These are phyloP conservation scores for Lavandula angustifolia DNA, from an alignment of 257 asterid species.

Conservation along the genomic window DNA sequence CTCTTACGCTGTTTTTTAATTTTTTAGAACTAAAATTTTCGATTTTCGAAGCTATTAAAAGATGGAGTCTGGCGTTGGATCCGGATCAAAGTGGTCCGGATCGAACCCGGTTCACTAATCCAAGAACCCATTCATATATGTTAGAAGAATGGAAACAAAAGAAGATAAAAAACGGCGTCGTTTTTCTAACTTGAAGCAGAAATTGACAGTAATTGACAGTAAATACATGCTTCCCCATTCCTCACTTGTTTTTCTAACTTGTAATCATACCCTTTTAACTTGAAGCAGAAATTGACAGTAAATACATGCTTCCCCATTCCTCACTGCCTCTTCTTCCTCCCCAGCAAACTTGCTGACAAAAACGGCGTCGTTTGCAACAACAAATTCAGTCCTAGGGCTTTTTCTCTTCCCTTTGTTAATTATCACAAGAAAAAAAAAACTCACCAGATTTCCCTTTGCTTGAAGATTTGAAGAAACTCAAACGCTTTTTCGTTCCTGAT, in stretches of 20 bases:
- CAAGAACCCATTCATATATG: too few relatives aligned
- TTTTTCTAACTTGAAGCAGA: too few relatives aligned
- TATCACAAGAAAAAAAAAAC: conserved; percentile 5
- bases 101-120: too few relatives aligned
- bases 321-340: conserved; percentile 63
- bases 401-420: too few relatives aligned
- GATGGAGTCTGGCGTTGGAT: too few relatives aligned
- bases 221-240: conserved; percentile 30
- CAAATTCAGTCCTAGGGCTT: background rate
- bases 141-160: too few relatives aligned
- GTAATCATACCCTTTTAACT: conserved; percentile 34
- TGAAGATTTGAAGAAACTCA: conserved; percentile 57
- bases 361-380: background rate
- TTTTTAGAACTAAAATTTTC: too few relatives aligned
- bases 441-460: conserved; percentile 53
- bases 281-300: background rate
- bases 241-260: conserved; percentile 55
- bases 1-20: too few relatives aligned
- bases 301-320: conserved; percentile 30
- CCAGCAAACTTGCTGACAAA: conserved; percentile 52
- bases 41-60: too few relatives aligned
- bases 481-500: conserved; percentile 55
- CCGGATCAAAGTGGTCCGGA: too few relatives aligned
- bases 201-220: too few relatives aligned
- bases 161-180: too few relatives aligned